Conservation (phyloP, 331 rosid genomes). For the Prunus yedoensis region DNA sequence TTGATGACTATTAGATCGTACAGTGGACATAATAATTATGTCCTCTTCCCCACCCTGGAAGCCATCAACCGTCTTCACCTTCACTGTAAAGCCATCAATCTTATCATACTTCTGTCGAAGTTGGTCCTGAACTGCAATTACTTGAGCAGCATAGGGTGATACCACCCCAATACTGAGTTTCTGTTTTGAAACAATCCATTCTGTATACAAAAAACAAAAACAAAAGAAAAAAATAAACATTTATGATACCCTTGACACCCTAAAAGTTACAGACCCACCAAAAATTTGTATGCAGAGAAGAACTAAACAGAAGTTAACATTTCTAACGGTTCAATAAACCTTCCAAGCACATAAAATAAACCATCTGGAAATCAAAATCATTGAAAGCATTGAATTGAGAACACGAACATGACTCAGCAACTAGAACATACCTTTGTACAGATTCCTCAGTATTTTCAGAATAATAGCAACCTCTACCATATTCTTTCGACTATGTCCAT, state of each 20-base stretch:
- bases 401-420: not conserved
- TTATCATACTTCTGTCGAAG: constrained; percentile 25
- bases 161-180: constrained; percentile 52
- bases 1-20: constrained; percentile 32
- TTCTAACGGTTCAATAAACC: not conserved
- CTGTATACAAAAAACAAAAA: constrained; percentile 21
- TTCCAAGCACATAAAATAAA: not conserved
- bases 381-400: not conserved
- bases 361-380: not conserved
- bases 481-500: constrained; percentile 37
- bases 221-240: too few species aligned
- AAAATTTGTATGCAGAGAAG: not conserved
- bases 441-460: constrained; percentile 24
- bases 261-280: too few species aligned
- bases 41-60: constrained; percentile 74
- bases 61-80: constrained; percentile 55
- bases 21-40: constrained; percentile 56
- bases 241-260: not conserved
- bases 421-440: constrained; percentile 26
- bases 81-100: constrained; percentile 40
- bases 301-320: not conserved
- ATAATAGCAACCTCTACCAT: constrained; percentile 37
- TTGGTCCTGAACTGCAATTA: constrained; percentile 38
- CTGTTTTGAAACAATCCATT: constrained; percentile 26
- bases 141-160: constrained; percentile 71